A percentile compares a stretch with the other conserved stretches of the same genome.
These are phyloP conservation scores for Collybiopsis confluens DNA, from an alignment of 768 basidiomycete species.

Conservation along the genomic window DNA sequence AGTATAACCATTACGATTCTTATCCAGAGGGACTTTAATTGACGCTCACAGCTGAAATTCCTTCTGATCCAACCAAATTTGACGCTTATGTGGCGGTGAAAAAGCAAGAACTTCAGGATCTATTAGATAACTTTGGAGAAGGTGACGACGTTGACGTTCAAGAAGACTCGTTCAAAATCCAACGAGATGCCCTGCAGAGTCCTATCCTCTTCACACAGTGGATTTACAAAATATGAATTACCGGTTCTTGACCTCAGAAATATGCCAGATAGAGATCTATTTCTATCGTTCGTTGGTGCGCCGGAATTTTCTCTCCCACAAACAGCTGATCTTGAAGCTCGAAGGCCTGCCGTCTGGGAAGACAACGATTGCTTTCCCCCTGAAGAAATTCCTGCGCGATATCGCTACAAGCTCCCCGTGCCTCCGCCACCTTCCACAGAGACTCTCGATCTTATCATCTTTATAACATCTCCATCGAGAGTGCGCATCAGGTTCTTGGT, in stretches of 20 bases:
- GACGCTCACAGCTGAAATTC: constrained; percentile 16
- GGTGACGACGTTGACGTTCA: no score
- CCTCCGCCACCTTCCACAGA: no score
- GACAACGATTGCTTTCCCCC: no score
- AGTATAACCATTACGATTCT: constrained; percentile 17
- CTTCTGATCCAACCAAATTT: constrained; percentile 11
- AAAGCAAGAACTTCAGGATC: constrained; percentile 9
- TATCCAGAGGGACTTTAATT: constrained; percentile 20
- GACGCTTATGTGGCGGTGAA: constrained; percentile 7
- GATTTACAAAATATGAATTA: constrained; percentile 20
- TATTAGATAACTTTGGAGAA: no score
- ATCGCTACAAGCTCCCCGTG: no score
- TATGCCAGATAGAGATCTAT: constrained; percentile 1
- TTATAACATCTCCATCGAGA: no score
- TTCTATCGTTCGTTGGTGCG: constrained; percentile 25
- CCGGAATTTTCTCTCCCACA: background rate
- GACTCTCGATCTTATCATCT: no score
- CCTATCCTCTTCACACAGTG: constrained; percentile 23
- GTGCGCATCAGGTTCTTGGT: no score
- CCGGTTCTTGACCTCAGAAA: constrained; percentile 10
- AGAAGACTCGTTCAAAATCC: background rate
- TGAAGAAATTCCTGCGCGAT: no score
- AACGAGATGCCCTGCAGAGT: no score
- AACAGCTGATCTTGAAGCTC: no score
- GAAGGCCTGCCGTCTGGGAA: no score